Evolutionary conservation across 805 yeast genomes (phyloP), one percentile per base, ranked within the genome.

Genomic region (Starmerella roubikii): DNA sequence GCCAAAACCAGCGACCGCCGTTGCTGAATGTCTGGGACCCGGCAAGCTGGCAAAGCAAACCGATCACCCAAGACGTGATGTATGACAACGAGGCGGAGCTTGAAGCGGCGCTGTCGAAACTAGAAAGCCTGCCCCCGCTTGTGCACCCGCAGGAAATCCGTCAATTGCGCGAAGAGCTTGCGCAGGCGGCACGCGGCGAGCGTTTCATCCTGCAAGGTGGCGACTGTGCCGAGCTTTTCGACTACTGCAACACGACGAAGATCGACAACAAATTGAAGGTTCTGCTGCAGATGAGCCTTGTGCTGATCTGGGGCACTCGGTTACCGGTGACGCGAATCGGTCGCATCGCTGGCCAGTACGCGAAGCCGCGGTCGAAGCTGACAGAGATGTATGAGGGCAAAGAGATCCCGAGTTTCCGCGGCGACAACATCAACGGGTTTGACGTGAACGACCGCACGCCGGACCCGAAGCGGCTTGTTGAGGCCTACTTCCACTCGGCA

Each of bases 151-250:
- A 37, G 20, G 68, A 63, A 46, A 59, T 62, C 35, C 61, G 58
- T 38, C 43, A 43, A 9, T 49, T 62, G 30, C 52, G 54, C 39
- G n/a, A 40, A 9, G 55, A 56, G 45, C 57, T 63, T 11, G 51
- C 55, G 13, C 60, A 60, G 35, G 68, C 67, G 1, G 62, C 67
- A 3, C 54, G 58, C 4, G 68, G 68, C 13, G 58, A 59, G 42
- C 65, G 66, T n/a, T 63, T 63, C 39, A 58, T 63, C 24, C 53
- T 63, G 17, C 68, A 63, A 39, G 68, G 68, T 12, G 68, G 68
- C 5, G 68, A 63, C 47, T 63, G 68, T 37, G 68, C 68, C 11
- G 68, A 63, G 46, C 50, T 64, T 33, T 63, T 63, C 39, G 67
- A 63, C 43, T 64, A 64, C 48, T 63, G 68, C 51, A 57, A 55